Evolutionary conservation across 371 early-diverging fungal species (phyloP), one percentile per base, ranked within the genome.

Genomic region (Thermomucor indicae-seudaticae): DNA sequence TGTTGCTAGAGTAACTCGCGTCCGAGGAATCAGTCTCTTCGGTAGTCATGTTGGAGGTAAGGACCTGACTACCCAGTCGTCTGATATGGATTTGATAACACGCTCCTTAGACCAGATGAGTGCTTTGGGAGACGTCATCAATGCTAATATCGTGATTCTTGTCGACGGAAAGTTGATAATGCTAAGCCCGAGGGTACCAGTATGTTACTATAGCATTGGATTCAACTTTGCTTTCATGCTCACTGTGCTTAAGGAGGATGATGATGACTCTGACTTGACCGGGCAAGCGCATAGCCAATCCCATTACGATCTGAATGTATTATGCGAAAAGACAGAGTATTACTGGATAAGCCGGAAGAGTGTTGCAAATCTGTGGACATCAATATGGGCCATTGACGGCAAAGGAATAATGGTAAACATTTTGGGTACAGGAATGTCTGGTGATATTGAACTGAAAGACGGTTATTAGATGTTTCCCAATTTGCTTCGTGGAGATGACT

Each of bases 371-470:
- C 43, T 85, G 16, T 65, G 67, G 17, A 84, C 79, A 31, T 85
- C 91, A 1, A 45, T 92, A 32, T 92, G 93, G 90, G 78, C 79
- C 4, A 81, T 83, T 20, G 83, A 85, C 63, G 90, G 86, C 22
- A 58, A 68, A 31, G 78, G 81, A 6, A 60, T 85, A 25, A 89
- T 81, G 75, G 86, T 89, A 67, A 57, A 31, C 12, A 11, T 27
- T 22, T 10, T 14, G 10, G 17, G 3, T 19, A 30, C 0, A 6
- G 8, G 1, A 7, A n/a, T 4, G 14, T 47, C 12, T 38, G 12
- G 5, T 12, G 27, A 6, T 39, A 49, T 31, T 11, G 19, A 23
- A 12, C 11, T 12, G 16, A 8, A 20, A 3, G 22, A 20, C 11
- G 27, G 16, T 37, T 25, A 8, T 29, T 43, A 80, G 77, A 48